Conservation (phyloP, 306 rosid species). For the Cajanus cajan region DNA sequence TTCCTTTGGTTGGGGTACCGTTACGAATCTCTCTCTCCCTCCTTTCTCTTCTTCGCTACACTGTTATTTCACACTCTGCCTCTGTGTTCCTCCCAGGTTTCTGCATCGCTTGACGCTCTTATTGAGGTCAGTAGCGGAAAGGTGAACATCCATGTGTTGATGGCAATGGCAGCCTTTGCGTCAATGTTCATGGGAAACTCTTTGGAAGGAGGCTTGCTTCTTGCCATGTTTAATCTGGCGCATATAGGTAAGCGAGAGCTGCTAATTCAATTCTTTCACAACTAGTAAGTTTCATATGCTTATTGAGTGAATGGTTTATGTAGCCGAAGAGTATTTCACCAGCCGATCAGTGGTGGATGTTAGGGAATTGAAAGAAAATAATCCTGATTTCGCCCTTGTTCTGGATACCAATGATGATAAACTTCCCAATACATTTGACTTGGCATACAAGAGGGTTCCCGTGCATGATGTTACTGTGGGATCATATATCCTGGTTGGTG, state of each 20-base stretch:
- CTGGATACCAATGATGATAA: constrained; percentile 64
- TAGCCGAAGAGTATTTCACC: constrained; percentile 97
- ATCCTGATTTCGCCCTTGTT: constrained; percentile 93
- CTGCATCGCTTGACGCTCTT: constrained; percentile 91
- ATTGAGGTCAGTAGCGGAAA: constrained; percentile 79
- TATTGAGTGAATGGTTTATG: constrained; percentile 40
- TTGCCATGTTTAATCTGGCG: constrained; percentile 95
- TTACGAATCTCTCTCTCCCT: not conserved
- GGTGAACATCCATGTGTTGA: constrained; percentile 89
- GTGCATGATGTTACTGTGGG: constrained; percentile 79
- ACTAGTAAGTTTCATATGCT: constrained; percentile 22
- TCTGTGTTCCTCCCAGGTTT: constrained; percentile 53
- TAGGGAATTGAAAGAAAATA: constrained; percentile 82
- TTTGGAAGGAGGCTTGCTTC: constrained; percentile 94
- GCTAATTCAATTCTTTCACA: not conserved
- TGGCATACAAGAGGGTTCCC: constrained; percentile 83
- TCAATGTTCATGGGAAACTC: constrained; percentile 89
- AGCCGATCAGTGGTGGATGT: constrained; percentile 89
- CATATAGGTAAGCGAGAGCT: constrained; percentile 71
- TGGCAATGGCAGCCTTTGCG: constrained; percentile 98
- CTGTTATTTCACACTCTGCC: not conserved
- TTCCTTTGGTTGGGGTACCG: constrained; percentile 89
- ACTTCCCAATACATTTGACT: constrained; percentile 81
- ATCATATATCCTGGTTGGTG: constrained; percentile 81
- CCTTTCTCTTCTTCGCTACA: not conserved